Evolutionary conservation across 768 basidiomycete genomes (phyloP), one percentile per base, ranked within the genome.

Genomic region (Pleurotus eryngii): DNA sequence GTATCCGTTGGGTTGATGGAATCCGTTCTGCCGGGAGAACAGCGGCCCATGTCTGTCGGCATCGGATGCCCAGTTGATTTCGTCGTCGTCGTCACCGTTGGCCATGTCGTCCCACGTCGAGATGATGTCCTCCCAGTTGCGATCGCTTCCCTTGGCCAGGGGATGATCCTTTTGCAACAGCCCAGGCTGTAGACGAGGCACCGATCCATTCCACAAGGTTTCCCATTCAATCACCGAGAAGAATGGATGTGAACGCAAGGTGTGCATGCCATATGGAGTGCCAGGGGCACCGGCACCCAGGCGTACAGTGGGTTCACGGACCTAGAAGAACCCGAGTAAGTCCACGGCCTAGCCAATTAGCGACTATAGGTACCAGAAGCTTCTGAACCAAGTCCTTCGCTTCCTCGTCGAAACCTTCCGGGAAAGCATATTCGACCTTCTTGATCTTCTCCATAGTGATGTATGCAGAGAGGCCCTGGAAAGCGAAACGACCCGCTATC

Each of bases 361-460:
- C 18, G 14, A 43, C 27, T 35, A 35, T 35, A 72, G 81, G 57
- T 46, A 96, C 93, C 61, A 99, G 73, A 4, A 98, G 79, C 56
- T 77, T 79, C 63, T 83, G 77, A 17, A 98, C 81, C 47, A 99
- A 77, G 70, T 93, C 91, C 62, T 84, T 82, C 3, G 93, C 94
- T 40, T 87, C 80, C 46, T 79, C 75, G 65, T 96, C 92, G 64
- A 97, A 95, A 1, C 84, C 88, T 7, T 88, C 86, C 0, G 96
- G 94, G 67, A 95, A 92, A 18, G 82, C 77, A 73, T 94, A 98
- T 46, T 96, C 89, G 47, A 91, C 76, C 46, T 84, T 80, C 72
- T 95, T 90, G 72, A 98, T 92, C 74, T 93, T 94, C 67, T 97
- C 89, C 83, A 94, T 95, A 30, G 90, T 97, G 58, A 97, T 83